Conservation (phyloP, 208 protist genomes). For the Acanthamoeba castellanii region DNA sequence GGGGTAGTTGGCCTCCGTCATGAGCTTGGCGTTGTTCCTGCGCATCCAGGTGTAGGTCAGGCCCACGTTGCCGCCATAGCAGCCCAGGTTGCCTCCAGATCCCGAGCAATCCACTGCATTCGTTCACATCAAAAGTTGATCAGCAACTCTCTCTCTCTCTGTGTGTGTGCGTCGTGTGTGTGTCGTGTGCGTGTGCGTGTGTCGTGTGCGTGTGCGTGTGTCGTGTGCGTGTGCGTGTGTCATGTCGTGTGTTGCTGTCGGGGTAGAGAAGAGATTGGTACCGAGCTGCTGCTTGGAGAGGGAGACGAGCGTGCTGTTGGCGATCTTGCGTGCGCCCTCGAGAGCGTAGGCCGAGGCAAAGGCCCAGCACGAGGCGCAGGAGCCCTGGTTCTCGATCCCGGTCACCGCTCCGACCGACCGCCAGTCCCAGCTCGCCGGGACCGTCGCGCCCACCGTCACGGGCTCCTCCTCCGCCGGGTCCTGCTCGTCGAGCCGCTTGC, state of each 20-base stretch:
- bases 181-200: too few relatives aligned
- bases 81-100: constrained; percentile 88
- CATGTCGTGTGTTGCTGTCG: too few relatives aligned
- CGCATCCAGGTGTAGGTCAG: constrained; percentile 92
- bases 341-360: constrained; percentile 96
- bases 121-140: not conserved
- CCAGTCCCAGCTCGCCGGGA: constrained; percentile 91
- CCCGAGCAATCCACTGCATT: constrained; percentile 90
- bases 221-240: not conserved
- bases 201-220: too few relatives aligned
- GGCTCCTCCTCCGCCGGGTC: not conserved
- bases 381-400: constrained; percentile 95
- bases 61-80: constrained; percentile 94
- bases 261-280: not conserved
- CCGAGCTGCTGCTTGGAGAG: constrained; percentile 69
- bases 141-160: too few relatives aligned
- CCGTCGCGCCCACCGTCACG: constrained; percentile 85
- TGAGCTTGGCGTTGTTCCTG: constrained; percentile 89
- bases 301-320: not conserved
- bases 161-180: too few relatives aligned
- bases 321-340: constrained; percentile 90
- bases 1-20: constrained; percentile 87
- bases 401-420: constrained; percentile 92
- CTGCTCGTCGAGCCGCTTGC: not conserved
- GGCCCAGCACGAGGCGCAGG: constrained; percentile 97